Conservation (phyloP, 2,329 filamentous ascomycete genomes). For the Ascochyta viciae-villosae region DNA sequence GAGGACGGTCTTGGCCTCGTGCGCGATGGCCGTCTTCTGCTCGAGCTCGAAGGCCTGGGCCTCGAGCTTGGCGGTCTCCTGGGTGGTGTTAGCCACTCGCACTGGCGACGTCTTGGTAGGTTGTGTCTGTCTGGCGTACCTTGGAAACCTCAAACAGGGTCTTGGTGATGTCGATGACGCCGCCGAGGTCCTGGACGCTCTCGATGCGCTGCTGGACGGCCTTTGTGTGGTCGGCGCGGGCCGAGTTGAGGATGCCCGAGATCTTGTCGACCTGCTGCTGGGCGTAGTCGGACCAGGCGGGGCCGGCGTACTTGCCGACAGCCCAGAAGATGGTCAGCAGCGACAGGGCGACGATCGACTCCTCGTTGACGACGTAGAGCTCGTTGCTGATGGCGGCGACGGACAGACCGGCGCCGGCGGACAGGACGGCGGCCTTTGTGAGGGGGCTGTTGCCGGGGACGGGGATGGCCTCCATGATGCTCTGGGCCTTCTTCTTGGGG, state of each 20-base stretch:
- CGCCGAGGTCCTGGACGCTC: slow-evolving; percentile 91
- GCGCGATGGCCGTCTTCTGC: slow-evolving; percentile 90
- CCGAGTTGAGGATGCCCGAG: slow-evolving; percentile 92
- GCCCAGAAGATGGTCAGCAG: slow-evolving; percentile 91
- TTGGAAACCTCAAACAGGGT: slow-evolving; percentile 96
- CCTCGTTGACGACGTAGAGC: slow-evolving; percentile 99
- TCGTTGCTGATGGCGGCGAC: slow-evolving; percentile 98
- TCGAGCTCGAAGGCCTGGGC: slow-evolving; percentile 95
- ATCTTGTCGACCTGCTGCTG: slow-evolving; percentile 89
- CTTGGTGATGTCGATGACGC: slow-evolving; percentile 97
- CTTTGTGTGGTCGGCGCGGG: slow-evolving; percentile 91
- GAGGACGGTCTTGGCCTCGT: slow-evolving; percentile 92
- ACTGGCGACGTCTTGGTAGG: too few species aligned
- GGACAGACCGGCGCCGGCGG: slow-evolving; percentile 86
- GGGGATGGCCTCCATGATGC: slow-evolving; percentile 89
- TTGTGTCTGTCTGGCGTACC: slow-evolving; percentile 61
- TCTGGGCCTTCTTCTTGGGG: slow-evolving; percentile 96
- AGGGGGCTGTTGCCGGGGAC: slow-evolving; percentile 90
- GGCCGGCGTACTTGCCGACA: slow-evolving; percentile 91
- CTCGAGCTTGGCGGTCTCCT: slow-evolving; percentile 98
- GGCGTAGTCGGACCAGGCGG: slow-evolving; percentile 91
- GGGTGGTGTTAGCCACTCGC: slow-evolving; percentile 31
- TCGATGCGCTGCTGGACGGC: slow-evolving; percentile 94
- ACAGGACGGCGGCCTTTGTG: slow-evolving; percentile 97
- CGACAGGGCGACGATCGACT: slow-evolving; percentile 92